Base-by-base conservation (phyloP, 805 yeast species). In the Pichia sporocuriosa region DNA sequence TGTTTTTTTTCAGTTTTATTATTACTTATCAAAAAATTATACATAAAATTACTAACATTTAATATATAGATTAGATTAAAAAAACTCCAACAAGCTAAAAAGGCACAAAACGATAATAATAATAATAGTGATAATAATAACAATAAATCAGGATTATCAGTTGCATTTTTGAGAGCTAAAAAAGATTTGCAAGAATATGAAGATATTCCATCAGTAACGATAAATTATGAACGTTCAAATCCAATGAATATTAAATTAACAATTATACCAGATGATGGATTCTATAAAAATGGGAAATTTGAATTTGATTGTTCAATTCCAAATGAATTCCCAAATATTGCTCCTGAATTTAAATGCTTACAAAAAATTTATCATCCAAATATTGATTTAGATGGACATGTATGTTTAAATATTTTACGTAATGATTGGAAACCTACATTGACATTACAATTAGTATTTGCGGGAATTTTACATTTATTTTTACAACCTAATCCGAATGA, bases 401-500 rank as follows among this genome's bases (percentile, higher is more conserved):
- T 90, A 6, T 90, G 98, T 57, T 70, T 90, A 46, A 90, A 90
- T 57, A 89, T 90, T 27, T 68, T 90, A 45, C 69, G 97, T 51
- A 96, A 89, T 59, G 97, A 90, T 59, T 90, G 98, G 98, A 79
- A 88, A 23, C 97, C 98, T 0, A 95, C 88, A 0, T 68, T 90
- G 50, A 84, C 83, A 44, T 65, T 90, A 55, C 86, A 84, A 57
- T 72, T 89, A 5, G 79, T 90, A 8, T 70, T 89, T 42, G 80
- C 89, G 30, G 97, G 98, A 0, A 69, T 90, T 40, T 75, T 88
- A 54, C 88, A 82, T 57, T 69, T 90, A 46, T 88, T 90, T 52
- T 65, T 86, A 40, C 97, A 90, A 51, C 96, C 97, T 7, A 90
- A 87, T 58, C 82, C 95, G 2, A 80, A 79, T 47, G 97, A 90